These are phyloP conservation scores for Mariannaea elegans DNA, from an alignment of 2,329 filamentous ascomycete species.

Conservation along the genomic window DNA sequence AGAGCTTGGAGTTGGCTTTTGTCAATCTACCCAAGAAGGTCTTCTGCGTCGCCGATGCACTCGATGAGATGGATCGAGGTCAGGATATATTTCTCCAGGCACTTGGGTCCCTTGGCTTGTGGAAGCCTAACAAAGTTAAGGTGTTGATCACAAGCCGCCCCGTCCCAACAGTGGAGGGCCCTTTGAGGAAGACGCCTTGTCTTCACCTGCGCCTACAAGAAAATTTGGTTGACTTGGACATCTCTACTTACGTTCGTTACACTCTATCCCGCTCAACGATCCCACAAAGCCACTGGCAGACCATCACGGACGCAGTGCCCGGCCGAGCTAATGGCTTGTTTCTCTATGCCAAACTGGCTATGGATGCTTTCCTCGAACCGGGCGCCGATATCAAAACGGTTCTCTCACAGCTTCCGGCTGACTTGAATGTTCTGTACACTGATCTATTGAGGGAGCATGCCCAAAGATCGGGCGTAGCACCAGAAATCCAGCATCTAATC, in stretches of 20 bases:
- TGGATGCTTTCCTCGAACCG: slow-evolving; percentile 37
- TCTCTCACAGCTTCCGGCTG: slow-evolving; percentile 4
- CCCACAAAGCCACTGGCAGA: background rate
- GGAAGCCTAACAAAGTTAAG: slow-evolving; percentile 46
- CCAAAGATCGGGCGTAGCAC: slow-evolving; percentile 40
- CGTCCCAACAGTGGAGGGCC: slow-evolving; percentile 38
- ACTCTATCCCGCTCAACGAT: slow-evolving; percentile 23
- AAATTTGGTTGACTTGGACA: slow-evolving; percentile 49
- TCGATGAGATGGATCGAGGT: slow-evolving; percentile 56
- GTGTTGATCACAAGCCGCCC: slow-evolving; percentile 55
- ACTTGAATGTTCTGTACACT: slow-evolving; percentile 19
- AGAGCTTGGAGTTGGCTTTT: background rate
- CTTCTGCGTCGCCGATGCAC: slow-evolving; percentile 53
- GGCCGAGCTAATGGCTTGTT: slow-evolving; percentile 38
- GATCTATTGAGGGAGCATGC: slow-evolving; percentile 17
- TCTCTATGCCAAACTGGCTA: slow-evolving; percentile 18
- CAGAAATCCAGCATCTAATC: slow-evolving; percentile 47
- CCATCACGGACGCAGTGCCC: slow-evolving; percentile 41
- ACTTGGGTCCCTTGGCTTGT: slow-evolving; percentile 44
- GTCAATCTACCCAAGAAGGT: slow-evolving; percentile 26
- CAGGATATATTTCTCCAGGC: slow-evolving; percentile 43
- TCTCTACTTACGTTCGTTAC: slow-evolving; percentile 43
- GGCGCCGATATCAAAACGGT: background rate
- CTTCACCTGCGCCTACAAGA: slow-evolving; percentile 48
- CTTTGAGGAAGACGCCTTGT: slow-evolving; percentile 36